A percentile compares a stretch with the other conserved stretches of the same genome.
Evolutionary conservation across 1,284 basidiomycete species (phyloP).

Genomic region (Trichosporon sp.): DNA sequence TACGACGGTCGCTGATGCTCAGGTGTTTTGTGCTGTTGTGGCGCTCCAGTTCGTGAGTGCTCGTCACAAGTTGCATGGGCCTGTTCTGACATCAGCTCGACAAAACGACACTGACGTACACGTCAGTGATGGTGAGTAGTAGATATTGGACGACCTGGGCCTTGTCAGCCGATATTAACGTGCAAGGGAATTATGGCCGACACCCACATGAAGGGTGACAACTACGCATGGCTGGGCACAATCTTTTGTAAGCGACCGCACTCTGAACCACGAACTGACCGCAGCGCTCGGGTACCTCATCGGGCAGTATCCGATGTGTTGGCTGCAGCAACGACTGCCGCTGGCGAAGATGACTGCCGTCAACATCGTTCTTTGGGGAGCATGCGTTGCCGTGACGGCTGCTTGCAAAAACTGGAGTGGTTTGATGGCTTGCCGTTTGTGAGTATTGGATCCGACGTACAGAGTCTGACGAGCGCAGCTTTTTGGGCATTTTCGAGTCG

Average conservation of each 20-base stretch:
- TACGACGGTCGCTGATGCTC: not conserved
- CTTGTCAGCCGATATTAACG: not conserved
- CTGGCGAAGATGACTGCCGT: constrained; percentile 13
- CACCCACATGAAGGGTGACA: constrained; percentile 5
- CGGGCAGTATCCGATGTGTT: constrained; percentile 23
- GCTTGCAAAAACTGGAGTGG: constrained; percentile 17
- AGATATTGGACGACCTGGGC: not conserved
- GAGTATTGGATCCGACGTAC: not conserved
- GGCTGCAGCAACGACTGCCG: constrained; percentile 20
- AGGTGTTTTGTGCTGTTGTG: constrained; percentile 8
- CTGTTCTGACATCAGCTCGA: constrained; percentile 9
- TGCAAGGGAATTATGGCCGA: constrained; percentile 4
- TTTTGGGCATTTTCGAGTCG: constrained; percentile 17
- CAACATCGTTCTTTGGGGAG: constrained; percentile 20
- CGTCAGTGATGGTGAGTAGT: constrained; percentile 9
- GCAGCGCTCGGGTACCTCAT: constrained; percentile 22
- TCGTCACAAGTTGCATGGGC: not conserved
- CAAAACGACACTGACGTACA: constrained; percentile 16
- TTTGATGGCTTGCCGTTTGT: constrained; percentile 23
- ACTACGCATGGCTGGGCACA: constrained; percentile 20
- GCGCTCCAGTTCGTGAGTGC: constrained; percentile 16
- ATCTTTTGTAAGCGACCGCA: constrained; percentile 19
- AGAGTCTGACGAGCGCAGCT: not conserved
- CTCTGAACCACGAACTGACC: not conserved
- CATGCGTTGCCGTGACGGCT: constrained; percentile 17